Evolutionary conservation across 1,284 basidiomycete species (phyloP).

Genomic region (Inonotus obliquus): DNA sequence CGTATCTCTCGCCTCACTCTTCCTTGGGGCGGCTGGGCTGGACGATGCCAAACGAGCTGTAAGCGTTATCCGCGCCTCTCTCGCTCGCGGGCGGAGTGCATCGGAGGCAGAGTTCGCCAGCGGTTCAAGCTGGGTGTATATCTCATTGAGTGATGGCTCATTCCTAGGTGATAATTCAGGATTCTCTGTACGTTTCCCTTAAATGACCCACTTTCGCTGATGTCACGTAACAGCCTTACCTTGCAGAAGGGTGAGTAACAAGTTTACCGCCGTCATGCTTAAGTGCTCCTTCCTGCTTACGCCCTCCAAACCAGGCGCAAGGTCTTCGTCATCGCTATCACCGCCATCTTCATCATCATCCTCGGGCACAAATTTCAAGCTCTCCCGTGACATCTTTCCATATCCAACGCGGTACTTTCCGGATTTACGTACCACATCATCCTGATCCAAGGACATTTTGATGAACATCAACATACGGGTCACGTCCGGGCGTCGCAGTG

Average conservation of each 20-base stretch:
- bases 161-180: conserved; percentile 58
- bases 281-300: conserved; percentile 56
- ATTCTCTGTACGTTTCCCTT: conserved; percentile 49
- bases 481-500: conserved; percentile 51
- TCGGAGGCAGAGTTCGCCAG: conserved; percentile 44
- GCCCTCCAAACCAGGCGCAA: conserved; percentile 30
- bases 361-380: conserved; percentile 39
- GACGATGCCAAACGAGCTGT: conserved; percentile 61
- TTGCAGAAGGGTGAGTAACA: conserved; percentile 80
- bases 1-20: conserved; percentile 21
- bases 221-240: conserved; percentile 39
- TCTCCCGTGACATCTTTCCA: conserved; percentile 31
- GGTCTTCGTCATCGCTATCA: conserved; percentile 61
- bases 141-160: conserved; percentile 63
- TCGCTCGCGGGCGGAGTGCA: conserved; percentile 52
- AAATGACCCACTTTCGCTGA: background rate
- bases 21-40: conserved; percentile 23
- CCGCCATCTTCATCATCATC: conserved; percentile 29
- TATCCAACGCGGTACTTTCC: conserved; percentile 14
- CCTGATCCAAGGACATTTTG: conserved; percentile 55
- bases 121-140: conserved; percentile 61
- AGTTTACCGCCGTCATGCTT: conserved; percentile 68
- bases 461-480: conserved; percentile 72
- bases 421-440: conserved; percentile 16
- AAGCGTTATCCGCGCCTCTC: conserved; percentile 79